Evolutionary conservation across 495 filamentous ascomycete species (phyloP), one percentile per base, ranked within the genome.

Genomic region (Hyaloscypha finlandica): DNA sequence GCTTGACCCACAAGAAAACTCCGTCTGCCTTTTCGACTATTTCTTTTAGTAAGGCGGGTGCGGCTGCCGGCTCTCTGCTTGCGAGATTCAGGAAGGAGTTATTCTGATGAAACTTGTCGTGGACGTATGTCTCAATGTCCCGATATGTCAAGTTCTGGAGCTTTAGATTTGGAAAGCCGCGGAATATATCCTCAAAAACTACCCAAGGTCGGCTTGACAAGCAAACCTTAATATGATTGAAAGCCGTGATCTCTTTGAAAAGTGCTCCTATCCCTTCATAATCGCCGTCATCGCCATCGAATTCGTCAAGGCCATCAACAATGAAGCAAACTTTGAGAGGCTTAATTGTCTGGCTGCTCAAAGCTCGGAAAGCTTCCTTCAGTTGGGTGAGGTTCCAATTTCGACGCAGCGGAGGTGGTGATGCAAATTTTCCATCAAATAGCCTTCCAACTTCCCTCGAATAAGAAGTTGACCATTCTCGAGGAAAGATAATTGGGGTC

Each of bases 251-350:
- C 3, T 65, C 45, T 5, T 66, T 31, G 8, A 79, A 33, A 2
- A 76, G n/a, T n/a, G 67, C 51, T 19, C 79, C 65, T 3, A 80
- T n/a, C 4, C 70, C 66, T 14, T 75, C 63, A 1, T 79, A 33
- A 4, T 59, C 59, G 3, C 25, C 53, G 8, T 77, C 69, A 32
- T 77, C 71, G 1, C 73, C 74, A 5, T 70, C 73, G 31, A 75
- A 78, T 60, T 79, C 78, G 39, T 80, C 77, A 16, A 81, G 68
- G 1, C 74, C 79, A 61, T 80, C 79, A 31, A 79, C 71, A 45
- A 75, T 72, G 20, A 76, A 56, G 62, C 66, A 71, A 55, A 74
- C 39, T 51, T 71, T 71, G 3, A 64, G 19, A 59, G 52, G 39
- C 12, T 57, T n/a, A 22, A 22, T 45, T 8, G 42, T 12, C 42